These are phyloP conservation scores for Physcomitrellopsis africana DNA, from an alignment of 225 moss, liverwort and hornwort genomes.

Conservation along the genomic window DNA sequence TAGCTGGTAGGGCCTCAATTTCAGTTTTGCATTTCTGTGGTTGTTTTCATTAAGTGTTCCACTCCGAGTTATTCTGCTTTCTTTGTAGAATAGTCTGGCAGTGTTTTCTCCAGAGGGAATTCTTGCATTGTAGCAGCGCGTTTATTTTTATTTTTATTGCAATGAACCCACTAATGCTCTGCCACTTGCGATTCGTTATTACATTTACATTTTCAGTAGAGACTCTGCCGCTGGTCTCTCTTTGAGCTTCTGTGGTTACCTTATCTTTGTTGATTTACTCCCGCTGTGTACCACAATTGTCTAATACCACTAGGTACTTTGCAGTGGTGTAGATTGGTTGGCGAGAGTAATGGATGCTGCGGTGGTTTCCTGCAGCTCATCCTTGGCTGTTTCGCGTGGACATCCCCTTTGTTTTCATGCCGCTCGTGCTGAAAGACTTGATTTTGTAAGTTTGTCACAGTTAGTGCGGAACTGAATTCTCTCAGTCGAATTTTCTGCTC, in stretches of 20 bases:
- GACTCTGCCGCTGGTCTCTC: background rate
- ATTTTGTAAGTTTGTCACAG: slow-evolving; percentile 36
- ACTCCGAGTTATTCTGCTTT: background rate
- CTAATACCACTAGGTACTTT: background rate
- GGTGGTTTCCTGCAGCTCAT: slow-evolving; percentile 44
- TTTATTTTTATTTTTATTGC: background rate
- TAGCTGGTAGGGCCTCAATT: background rate
- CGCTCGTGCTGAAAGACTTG: slow-evolving; percentile 15
- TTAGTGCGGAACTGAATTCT: background rate
- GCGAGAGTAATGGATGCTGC: slow-evolving; percentile 28
- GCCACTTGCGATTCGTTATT: background rate
- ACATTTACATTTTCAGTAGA: background rate
- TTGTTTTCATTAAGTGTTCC: background rate
- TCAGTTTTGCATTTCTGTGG: background rate
- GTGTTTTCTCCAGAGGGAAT: background rate
- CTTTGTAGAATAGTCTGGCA: background rate
- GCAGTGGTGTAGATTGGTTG: slow-evolving; percentile 18
- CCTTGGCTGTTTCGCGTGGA: slow-evolving; percentile 28
- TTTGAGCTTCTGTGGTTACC: background rate
- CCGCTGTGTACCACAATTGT: background rate
- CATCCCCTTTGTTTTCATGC: slow-evolving; percentile 21
- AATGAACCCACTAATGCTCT: background rate
- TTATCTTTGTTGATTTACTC: background rate
- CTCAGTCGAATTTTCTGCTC: slow-evolving; percentile 7
- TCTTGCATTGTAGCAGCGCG: background rate